Percentiles rank a stretch among this genome's conserved stretches.
Evolutionary conservation across 306 rosid genomes (phyloP).

Genomic region (Dicorynia guianensis): DNA sequence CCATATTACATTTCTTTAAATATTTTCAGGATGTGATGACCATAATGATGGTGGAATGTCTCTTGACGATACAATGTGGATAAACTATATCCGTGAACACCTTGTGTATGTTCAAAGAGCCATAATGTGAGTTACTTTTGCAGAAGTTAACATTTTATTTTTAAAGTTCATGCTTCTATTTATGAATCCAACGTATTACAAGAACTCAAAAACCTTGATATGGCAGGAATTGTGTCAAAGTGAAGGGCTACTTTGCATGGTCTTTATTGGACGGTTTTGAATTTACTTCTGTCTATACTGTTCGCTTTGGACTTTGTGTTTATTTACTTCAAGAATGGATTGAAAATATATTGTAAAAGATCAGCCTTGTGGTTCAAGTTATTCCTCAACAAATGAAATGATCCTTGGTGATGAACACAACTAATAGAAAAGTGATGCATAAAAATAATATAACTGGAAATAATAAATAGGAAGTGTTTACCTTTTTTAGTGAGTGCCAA

Average conservation of each 20-base stretch:
- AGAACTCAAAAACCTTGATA: background rate
- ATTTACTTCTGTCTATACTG: constrained; percentile 28
- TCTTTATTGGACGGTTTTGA: constrained; percentile 47
- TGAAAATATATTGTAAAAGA: constrained; percentile 34
- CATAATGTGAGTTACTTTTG: constrained; percentile 32
- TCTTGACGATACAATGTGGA: constrained; percentile 17
- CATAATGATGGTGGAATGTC: constrained; percentile 27
- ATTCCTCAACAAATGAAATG: constrained; percentile 28
- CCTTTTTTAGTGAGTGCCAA: no score
- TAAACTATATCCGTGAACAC: constrained; percentile 25
- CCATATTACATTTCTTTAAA: background rate
- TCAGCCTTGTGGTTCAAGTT: constrained; percentile 45
- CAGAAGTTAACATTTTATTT: no score
- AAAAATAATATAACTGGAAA: no score
- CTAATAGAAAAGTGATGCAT: no score
- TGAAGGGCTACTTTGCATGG: constrained; percentile 49
- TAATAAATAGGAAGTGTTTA: no score
- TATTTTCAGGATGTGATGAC: constrained; percentile 39
- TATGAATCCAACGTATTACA: background rate
- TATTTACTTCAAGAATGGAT: constrained; percentile 34
- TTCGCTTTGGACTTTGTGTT: constrained; percentile 40
- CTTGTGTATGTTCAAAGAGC: constrained; percentile 24
- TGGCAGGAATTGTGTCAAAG: constrained; percentile 32
- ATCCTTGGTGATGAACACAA: no score
- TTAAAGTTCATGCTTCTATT: background rate